These are phyloP conservation scores for Colletotrichum cordylinicola DNA, from an alignment of 2,329 filamentous ascomycete species.

Conservation along the genomic window DNA sequence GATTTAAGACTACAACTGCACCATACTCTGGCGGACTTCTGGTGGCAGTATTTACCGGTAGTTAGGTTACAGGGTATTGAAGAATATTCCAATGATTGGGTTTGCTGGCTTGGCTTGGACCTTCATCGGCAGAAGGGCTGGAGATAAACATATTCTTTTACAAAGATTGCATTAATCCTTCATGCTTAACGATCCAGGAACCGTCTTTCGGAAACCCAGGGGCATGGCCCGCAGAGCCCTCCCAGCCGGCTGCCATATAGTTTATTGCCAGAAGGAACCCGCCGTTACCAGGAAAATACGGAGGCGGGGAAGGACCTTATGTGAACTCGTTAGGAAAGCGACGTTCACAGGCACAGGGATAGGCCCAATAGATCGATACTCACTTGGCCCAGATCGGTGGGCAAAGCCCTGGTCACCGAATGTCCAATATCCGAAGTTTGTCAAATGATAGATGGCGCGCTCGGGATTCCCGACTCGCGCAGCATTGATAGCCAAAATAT, in stretches of 20 bases:
- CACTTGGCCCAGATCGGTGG: conserved; percentile 30
- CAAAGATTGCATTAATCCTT: neutral
- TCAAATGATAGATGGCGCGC: conserved; percentile 44
- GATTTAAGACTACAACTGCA: conserved; percentile 47
- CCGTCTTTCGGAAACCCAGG: conserved; percentile 41
- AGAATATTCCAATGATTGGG: neutral
- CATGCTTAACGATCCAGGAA: conserved; percentile 36
- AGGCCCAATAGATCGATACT: neutral
- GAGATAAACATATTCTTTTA: neutral
- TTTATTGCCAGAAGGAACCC: conserved; percentile 41
- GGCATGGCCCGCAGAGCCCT: conserved; percentile 25
- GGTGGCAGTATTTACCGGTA: conserved; percentile 28
- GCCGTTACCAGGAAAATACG: conserved; percentile 41
- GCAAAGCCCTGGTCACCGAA: conserved; percentile 39
- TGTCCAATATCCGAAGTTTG: conserved; percentile 43
- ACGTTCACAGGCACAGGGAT: neutral
- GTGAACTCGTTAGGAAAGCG: neutral
- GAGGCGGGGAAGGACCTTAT: conserved; percentile 24
- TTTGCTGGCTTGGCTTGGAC: neutral
- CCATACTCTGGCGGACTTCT: conserved; percentile 37
- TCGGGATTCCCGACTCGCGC: conserved; percentile 45
- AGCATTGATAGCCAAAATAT: conserved; percentile 51
- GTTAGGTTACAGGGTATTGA: neutral
- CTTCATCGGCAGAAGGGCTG: no score
- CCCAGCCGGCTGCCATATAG: conserved; percentile 34